These are phyloP conservation scores for Daedalea quercina DNA, from an alignment of 768 basidiomycete species.

Conservation along the genomic window DNA sequence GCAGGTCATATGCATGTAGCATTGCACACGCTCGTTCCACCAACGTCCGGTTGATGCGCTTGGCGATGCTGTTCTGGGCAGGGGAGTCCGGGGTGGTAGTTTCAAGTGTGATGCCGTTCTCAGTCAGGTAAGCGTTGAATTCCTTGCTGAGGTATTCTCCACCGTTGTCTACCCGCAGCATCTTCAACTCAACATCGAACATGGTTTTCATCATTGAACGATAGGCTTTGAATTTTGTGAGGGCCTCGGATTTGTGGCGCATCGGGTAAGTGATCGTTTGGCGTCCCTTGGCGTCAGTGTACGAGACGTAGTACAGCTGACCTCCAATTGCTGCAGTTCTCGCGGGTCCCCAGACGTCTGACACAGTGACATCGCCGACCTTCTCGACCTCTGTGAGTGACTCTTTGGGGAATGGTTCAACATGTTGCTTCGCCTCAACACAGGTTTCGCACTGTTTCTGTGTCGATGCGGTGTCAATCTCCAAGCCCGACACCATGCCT, in stretches of 20 bases:
- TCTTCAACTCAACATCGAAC: constrained; percentile 8
- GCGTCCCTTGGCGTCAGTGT: constrained; percentile 13
- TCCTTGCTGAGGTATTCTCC: constrained; percentile 15
- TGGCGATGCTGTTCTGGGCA: constrained; percentile 18
- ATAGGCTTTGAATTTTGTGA: constrained; percentile 1
- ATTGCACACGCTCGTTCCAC: constrained; percentile 14
- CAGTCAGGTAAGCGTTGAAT: constrained; percentile 5
- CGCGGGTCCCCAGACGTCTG: constrained; percentile 17
- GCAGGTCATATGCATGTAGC: constrained; percentile 9
- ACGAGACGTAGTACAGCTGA: constrained; percentile 15
- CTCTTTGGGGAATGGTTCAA: constrained; percentile 2
- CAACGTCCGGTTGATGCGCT: constrained; percentile 18
- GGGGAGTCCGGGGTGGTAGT: constrained; percentile 16
- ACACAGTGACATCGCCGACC: constrained; percentile 4
- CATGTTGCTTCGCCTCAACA: constrained; percentile 17
- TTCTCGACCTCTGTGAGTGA: constrained; percentile 2
- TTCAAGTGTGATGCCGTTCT: constrained; percentile 14
- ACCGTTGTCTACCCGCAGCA: constrained; percentile 18
- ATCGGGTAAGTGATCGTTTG: constrained; percentile 2
- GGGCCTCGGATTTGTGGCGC: constrained; percentile 2
- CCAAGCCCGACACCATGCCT: constrained; percentile 11
- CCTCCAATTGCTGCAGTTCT: constrained; percentile 6
- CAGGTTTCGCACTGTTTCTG: constrained; percentile 13
- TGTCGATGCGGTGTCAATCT: constrained; percentile 1
- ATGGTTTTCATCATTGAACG: not conserved